Conservation (phyloP, 2,329 filamentous ascomycete species). For the Trichoderma endophyticum region DNA sequence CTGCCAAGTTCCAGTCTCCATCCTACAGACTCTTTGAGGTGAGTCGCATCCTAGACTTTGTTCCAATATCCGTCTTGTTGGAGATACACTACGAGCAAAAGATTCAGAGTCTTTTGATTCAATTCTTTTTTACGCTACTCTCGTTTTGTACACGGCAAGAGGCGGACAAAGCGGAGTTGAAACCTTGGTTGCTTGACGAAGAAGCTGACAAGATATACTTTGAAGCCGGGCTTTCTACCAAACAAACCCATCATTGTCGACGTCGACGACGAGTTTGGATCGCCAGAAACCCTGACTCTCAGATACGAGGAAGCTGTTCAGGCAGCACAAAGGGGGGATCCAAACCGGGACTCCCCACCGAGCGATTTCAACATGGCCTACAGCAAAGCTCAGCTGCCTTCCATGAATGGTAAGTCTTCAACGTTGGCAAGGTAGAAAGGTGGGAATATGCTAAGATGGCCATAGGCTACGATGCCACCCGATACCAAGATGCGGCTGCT, state of each 20-base stretch:
- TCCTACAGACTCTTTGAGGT: conserved; percentile 60
- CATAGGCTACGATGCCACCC: conserved; percentile 57
- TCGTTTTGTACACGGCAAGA: background rate
- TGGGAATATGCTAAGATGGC: background rate
- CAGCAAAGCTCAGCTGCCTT: conserved; percentile 74
- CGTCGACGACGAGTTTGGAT: conserved; percentile 54
- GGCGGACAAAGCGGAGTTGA: background rate
- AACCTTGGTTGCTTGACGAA: conserved; percentile 21
- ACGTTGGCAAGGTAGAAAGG: background rate
- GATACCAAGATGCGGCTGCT: conserved; percentile 53
- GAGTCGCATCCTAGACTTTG: conserved; percentile 42
- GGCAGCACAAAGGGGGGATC: conserved; percentile 51
- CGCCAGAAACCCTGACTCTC: conserved; percentile 55
- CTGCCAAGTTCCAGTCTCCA: conserved; percentile 52
- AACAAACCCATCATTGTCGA: conserved; percentile 55
- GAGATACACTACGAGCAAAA: background rate
- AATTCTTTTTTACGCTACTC: background rate
- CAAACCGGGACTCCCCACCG: conserved; percentile 54
- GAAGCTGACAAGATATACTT: conserved; percentile 25
- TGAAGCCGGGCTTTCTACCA: conserved; percentile 51
- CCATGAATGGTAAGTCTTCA: conserved; percentile 71
- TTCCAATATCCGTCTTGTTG: conserved; percentile 24
- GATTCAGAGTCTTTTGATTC: background rate
- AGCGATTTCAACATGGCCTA: conserved; percentile 47
- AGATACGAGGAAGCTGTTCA: conserved; percentile 55